Percentiles rank a stretch among this genome's conserved stretches.
phyloP scores from a whole-genome alignment of 495 filamentous ascomycete genomes.

The Parathielavia hyrcaniae region DNA sequence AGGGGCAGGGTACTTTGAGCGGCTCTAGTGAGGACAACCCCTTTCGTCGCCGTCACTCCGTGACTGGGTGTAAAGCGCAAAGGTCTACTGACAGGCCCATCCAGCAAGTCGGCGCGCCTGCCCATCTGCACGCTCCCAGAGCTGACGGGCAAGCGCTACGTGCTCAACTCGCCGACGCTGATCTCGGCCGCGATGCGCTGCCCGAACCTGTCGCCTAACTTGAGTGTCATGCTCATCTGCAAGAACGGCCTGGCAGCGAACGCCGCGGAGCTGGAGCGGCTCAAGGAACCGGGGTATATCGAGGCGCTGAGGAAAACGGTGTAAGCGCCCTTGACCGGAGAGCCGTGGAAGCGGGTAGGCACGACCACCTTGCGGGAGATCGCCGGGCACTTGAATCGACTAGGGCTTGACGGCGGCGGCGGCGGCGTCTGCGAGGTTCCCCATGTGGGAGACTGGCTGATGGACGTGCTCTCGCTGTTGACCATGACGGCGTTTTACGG shows the following conservation, averaged over 20 bases:
- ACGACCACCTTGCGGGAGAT: constrained; percentile 3
- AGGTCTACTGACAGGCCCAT: neutral
- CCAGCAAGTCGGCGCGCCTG: constrained; percentile 7
- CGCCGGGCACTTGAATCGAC: neutral
- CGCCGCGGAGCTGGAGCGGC: neutral
- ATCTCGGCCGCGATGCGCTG: constrained; percentile 16
- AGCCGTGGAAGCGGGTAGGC: neutral
- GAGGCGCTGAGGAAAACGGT: neutral
- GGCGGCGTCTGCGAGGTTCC: neutral
- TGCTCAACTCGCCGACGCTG: constrained; percentile 17
- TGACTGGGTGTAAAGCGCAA: neutral
- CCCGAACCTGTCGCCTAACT: constrained; percentile 15
- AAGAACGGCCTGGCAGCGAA: neutral
- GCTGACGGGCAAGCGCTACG: constrained; percentile 18
- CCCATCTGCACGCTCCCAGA: constrained; percentile 41
- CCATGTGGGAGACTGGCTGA: constrained; percentile 34
- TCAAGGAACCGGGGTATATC: constrained; percentile 5
- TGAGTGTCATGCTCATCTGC: constrained; percentile 13
- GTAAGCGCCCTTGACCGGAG: neutral
- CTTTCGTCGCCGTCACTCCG: neutral
- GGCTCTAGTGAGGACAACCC: constrained; percentile 13
- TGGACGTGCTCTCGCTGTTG: constrained; percentile 31
- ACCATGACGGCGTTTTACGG: constrained; percentile 38
- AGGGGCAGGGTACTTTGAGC: constrained; percentile 10
- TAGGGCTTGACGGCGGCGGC: neutral